Evolutionary conservation across 257 asterid species (phyloP), one percentile per base, ranked within the genome.

Genomic region (Datura wrightii): DNA sequence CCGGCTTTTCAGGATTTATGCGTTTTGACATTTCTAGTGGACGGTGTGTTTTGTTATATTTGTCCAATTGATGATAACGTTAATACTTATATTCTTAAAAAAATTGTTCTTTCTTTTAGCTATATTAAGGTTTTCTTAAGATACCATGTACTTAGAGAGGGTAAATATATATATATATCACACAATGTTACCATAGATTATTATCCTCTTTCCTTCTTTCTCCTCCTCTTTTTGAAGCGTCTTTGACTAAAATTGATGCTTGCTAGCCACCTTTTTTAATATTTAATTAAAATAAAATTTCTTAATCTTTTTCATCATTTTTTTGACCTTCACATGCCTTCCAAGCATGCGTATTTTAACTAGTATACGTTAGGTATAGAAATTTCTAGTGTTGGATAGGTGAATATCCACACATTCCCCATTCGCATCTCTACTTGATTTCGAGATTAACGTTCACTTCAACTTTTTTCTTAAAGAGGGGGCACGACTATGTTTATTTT

Each of bases 231-330:
- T 42, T 10, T 19, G 88, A 87, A 85, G 82, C 92, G 92, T 89
- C 92, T 89, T 89, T 89, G 92, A 89, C 90, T 85, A 52, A 78
- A 87, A 86, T 84, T 31, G 69, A 44, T 62, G 46, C 46, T 13
- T 52, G 41, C 34, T 5, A 72, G 85, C 74, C 48, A 82, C 85
- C 52, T 65, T 52, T 50, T 42, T 34, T 39, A 36, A 15, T 37
- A 37, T 39, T 39, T 66, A 36, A 66, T 66, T 6, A 24, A 39
- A 39, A 2, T 39, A 65, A 11, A 34, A 24, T 5, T 65, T 82
- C 36, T 79, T 74, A 5, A 10, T 66, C 55, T 62, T 72, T 16
- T 52, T 80, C 54, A 13, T 9, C 16, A 50, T 58, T 84, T 79
- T 76, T 74, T 80, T 74, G 84, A 67, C 84, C 79, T 24, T 24